Evolutionary conservation across 2,329 filamentous ascomycete species (phyloP).

Genomic region (Onygena corvina): DNA sequence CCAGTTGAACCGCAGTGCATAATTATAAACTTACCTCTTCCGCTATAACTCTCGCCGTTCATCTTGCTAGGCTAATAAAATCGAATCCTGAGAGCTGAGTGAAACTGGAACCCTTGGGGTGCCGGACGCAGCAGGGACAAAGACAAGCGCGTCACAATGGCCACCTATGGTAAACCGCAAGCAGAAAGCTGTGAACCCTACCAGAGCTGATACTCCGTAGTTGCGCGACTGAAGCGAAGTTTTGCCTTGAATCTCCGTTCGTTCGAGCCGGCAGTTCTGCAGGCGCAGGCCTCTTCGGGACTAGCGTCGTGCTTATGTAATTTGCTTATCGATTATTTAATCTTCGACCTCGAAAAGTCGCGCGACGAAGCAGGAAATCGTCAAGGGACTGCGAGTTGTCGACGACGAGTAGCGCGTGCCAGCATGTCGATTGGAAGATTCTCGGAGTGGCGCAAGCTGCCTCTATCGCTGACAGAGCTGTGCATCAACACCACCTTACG

Average conservation of each 20-base stretch:
- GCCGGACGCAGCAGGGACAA: not conserved
- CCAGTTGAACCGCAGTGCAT: not conserved
- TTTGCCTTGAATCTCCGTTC: not conserved
- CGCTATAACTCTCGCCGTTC: conserved; percentile 77
- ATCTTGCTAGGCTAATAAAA: conserved; percentile 34
- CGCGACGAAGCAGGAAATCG: not conserved
- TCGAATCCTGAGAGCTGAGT: not conserved
- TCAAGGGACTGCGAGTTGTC: no score
- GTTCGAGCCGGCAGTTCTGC: not conserved
- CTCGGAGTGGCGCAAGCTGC: conserved; percentile 79
- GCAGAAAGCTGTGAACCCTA: no score
- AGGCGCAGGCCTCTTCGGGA: conserved; percentile 4
- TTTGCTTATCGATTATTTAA: not conserved
- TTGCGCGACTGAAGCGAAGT: not conserved
- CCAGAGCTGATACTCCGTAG: not conserved
- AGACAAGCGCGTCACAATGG: not conserved
- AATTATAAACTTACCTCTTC: conserved; percentile 50
- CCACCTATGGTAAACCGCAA: not conserved
- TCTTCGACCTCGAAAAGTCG: not conserved
- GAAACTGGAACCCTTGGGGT: not conserved
- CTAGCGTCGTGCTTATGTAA: not conserved
- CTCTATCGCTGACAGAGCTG: conserved; percentile 68
- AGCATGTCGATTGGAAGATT: conserved; percentile 37
- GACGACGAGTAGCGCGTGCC: not conserved
- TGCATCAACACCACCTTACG: conserved; percentile 89